Base-by-base conservation (phyloP, 352 stramenopile genomes). In the Pythium diclinum region DNA sequence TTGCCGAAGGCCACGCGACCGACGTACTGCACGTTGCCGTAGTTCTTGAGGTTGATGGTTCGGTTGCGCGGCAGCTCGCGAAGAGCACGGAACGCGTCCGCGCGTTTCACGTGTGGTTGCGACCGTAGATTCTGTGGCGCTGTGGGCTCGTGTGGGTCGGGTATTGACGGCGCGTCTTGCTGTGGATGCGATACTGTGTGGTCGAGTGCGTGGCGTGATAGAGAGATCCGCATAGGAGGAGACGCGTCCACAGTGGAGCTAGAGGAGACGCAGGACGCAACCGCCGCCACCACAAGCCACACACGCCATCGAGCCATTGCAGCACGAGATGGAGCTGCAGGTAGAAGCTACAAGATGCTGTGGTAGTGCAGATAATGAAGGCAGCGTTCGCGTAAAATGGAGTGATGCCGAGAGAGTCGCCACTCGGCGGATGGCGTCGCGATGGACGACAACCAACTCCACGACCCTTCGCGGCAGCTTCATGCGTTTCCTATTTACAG, bases 21-120 rank as follows among this genome's bases (percentile, higher is more conserved):
- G 8, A 92, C 83, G 63, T 94, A 94, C 71, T 94, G 85, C 28
- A 94, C 85, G 54, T 91, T 94, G 72, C 85, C 85, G 62, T 89
- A 94, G 72, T 94, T 94, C 59, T 87, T 79, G 55, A 92, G 68
- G 60, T 63, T 38, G 44, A 88, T 75, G 56, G 75, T 77, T 56
- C 86, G 82, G 47, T 60, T 59, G 7, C n/a, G 47, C 9, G 74
- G 66, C n/a, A 89, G 55, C 8, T 38, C 38, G 14, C 28, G 56
- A 19, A 65, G 52, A 36, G 8, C 8, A 3, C 64, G 64, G 51
- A 70, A 70, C 6, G 64, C 56, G 6, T 65, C 48, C 3, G 64
- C 55, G 8, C 10, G n/a, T 46, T 13, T 66, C 23, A 28, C 30
- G 14, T 16, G 6, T 32, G 16, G 10, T 65, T 36, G 8, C 42